A percentile compares a stretch with the other conserved stretches of the same genome.
Evolutionary conservation across 2,329 filamentous ascomycete genomes (phyloP).

Genomic region (Cladosporium sp.): DNA sequence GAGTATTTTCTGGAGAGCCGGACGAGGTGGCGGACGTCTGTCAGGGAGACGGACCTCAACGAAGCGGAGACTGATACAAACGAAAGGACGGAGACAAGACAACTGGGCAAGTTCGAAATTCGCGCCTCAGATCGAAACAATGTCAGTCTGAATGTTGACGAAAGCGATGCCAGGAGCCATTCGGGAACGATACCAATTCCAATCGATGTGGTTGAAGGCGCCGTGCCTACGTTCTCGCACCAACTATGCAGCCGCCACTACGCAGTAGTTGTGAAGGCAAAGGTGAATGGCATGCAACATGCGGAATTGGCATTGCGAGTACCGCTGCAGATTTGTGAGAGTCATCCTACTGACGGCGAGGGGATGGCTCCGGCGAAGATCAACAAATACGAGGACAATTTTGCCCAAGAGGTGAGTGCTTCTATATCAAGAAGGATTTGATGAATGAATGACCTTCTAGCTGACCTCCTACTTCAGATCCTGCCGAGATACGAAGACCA

Average conservation of each 20-base stretch:
- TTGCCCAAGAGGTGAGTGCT: neutral
- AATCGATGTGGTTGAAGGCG: neutral
- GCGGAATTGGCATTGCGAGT: neutral
- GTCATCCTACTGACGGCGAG: neutral
- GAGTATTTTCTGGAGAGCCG: neutral
- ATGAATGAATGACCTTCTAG: neutral
- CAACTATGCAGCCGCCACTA: conserved; percentile 1
- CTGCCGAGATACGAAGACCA: conserved; percentile 5
- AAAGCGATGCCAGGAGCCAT: neutral
- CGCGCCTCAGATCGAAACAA: neutral
- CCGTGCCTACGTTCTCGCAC: neutral
- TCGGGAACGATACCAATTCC: neutral
- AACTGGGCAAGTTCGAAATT: neutral
- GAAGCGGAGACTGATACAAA: neutral
- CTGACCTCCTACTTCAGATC: neutral
- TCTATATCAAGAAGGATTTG: neutral
- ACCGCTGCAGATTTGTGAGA: conserved; percentile 2
- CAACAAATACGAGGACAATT: neutral
- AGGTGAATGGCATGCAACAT: neutral
- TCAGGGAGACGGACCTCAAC: neutral
- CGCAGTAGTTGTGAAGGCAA: neutral
- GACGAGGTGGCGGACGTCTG: neutral
- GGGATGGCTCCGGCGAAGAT: neutral
- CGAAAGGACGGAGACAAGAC: neutral
- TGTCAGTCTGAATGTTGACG: neutral